Evolutionary conservation across 1,284 basidiomycete species (phyloP), one percentile per base, ranked within the genome.

Genomic region (Naganishia albida): DNA sequence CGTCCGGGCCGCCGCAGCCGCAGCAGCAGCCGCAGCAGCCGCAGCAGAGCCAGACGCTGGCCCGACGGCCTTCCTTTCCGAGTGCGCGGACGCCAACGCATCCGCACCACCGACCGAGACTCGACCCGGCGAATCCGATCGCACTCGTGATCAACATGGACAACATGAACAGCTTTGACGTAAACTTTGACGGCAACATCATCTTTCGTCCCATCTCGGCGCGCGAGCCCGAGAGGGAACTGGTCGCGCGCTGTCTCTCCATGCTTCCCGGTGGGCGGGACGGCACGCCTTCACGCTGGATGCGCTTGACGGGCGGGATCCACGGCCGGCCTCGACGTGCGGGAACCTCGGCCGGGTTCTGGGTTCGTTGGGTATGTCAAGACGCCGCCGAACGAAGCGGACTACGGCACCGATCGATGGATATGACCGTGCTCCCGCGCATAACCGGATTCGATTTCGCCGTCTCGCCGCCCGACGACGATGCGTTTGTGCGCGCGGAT

Each of bases 231-330:
- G 64, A 65, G 52, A 44, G 51, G 0, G 67, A 68, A 30, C 42
- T 68, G 23, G 51, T 68, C 40, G 67, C 67, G 39, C 26, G 67
- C 28, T 65, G 63, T 55, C 46, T 68, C 18, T 65, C 67, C 0
- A 68, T 68, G 67, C 42, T 68, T 1, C 67, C 67, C 3, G 67
- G 67, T 12, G 67, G 67, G 8, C 23, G 67, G n/a, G 67, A 65
- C 34, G 59, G 55, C 12, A 62, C 57, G 13, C 67, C 63, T 6
- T 68, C 67, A 7, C 62, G 67, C 4, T 68, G 67, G 67, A 68
- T 68, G 67, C 63, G 67, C 7, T 39, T 65, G 39, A 62, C 55
- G 7, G 63, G 63, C 23, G 48, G 51, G 20, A 28, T 30, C 7
- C 39, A 16, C 8, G 43, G 63, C 26, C 34, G 63, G n/a, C 46